Evolutionary conservation across 176 grass and related monocot species (phyloP), one percentile per base, ranked within the genome.

Genomic region (Oryza australiensis): DNA sequence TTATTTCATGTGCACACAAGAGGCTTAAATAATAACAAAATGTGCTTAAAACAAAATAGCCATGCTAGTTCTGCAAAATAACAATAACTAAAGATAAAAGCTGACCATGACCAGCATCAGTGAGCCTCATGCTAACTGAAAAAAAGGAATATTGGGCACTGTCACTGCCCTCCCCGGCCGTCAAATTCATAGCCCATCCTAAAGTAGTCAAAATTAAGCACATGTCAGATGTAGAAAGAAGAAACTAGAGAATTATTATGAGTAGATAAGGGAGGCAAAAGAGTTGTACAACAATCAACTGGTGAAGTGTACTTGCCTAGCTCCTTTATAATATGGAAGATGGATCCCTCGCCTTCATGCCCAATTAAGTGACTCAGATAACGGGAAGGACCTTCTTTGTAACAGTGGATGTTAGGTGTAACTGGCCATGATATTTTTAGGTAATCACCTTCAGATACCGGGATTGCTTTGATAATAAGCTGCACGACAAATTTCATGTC

Each of bases 261-360:
- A 57, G 15, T 51, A 72, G 57, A 66, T 77, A 85, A 77, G 57
- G 10, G 6, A 0, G 37, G 12, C 9, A 55, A 89, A 77, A 66
- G 65, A 65, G 64, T 43, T 43, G 20, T 67, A 64, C 38, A 70
- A 11, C 53, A 82, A 72, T 81, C 29, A 77, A 89, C 3, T 62
- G 67, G 66, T 46, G 5, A 82, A 71, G n/a, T 68, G 9, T 84
- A 87, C 51, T 88, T 92, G 66, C 95, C 53, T 90, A 98, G 83
- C 88, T 98, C 88, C 75, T 98, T 98, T 85, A 93, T 91, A 77
- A 87, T 80, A 84, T 89, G 88, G 88, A 95, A 98, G 75, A 98
- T 88, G 79, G 95, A 98, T 38, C 93, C 93, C 83, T 95, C 87
- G 64, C 92, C 93, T 90, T 93, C 88, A 91, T 98, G 93, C 12